Evolutionary conservation across 163 green algal genomes (phyloP), one percentile per base, ranked within the genome.

Genomic region (Chlamydomonas reinhardtii): DNA sequence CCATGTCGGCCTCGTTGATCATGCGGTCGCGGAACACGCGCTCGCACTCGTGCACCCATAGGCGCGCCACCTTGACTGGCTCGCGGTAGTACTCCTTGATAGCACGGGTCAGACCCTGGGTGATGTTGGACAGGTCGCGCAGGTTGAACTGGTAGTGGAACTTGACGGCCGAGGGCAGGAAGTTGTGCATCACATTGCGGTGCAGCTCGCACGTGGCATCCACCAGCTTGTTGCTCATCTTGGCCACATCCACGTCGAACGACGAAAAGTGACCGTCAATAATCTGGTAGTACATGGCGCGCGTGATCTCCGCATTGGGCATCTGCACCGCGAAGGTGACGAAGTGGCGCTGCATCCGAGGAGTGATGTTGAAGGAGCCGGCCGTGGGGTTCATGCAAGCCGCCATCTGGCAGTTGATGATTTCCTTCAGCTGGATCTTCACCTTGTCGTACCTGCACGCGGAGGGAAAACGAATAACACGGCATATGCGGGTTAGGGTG

Each of bases 61-160:
- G 91, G 14, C 96, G 91, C 37, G 94, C 95, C 6, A 94, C 87
- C 88, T 95, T 90, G 62, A 95, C 91, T 15, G 88, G 90, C 62
- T 96, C 91, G 48, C 77, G 91, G 54, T 92, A 97, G 72, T 89
- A 93, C 27, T 98, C 95, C 82, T 92, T 95, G 17, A 92, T 87
- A 91, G 94, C 96, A 76, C 94, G 91, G 78, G 90, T 96, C 68
- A 98, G 68, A n/a, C 96, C 97, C 89, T 87, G 81, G 11, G 94
- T 92, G 89, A 98, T 95, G 91, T 95, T 97, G 73, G 92, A 95
- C 25, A 98, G 89, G 80, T 99, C 97, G 22, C 96, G 92, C 73
- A 99, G 91, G 88, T 97, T 99, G 94, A 98, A 99, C 90, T 97
- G 93, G 94, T 99, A 99, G 88, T 98, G 96, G 91, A 98, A 99